Evolutionary conservation across 2,329 filamentous ascomycete species (phyloP).

Genomic region (Colletotrichum viniferum): DNA sequence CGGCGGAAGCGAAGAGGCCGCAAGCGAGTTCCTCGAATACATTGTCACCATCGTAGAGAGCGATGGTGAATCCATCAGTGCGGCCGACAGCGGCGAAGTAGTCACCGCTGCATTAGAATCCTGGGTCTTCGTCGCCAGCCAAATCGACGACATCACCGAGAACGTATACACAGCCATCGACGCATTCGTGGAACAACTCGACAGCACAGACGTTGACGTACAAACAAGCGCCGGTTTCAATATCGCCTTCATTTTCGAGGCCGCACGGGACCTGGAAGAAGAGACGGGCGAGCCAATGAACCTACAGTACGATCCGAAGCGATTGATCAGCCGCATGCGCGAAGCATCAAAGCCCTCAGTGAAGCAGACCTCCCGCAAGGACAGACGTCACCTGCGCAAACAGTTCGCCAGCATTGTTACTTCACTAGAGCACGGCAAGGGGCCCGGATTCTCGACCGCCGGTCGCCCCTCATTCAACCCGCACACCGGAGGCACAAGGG

Average conservation of each 20-base stretch:
- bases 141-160: slow-evolving; percentile 75
- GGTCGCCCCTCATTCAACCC: slow-evolving; percentile 43
- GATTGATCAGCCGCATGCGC: slow-evolving; percentile 50
- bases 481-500: slow-evolving; percentile 43
- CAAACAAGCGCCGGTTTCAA: slow-evolving; percentile 80
- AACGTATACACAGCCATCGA: slow-evolving; percentile 76
- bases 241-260: slow-evolving; percentile 84
- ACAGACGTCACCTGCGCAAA: slow-evolving; percentile 51
- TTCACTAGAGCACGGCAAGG: slow-evolving; percentile 58
- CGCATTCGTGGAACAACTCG: slow-evolving; percentile 83
- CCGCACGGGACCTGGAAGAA: slow-evolving; percentile 55
- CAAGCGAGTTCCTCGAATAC: slow-evolving; percentile 75
- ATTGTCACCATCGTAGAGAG: slow-evolving; percentile 79
- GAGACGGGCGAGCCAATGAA: slow-evolving; percentile 53
- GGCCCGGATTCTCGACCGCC: slow-evolving; percentile 59
- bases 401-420: slow-evolving; percentile 57
- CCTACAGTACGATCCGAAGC: slow-evolving; percentile 55
- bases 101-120: slow-evolving; percentile 77
- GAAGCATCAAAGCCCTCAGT: slow-evolving; percentile 52
- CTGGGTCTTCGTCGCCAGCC: slow-evolving; percentile 82
- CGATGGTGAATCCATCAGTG: slow-evolving; percentile 75
- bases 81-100: slow-evolving; percentile 71
- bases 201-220: slow-evolving; percentile 73
- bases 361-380: slow-evolving; percentile 54
- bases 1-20: slow-evolving; percentile 71